A percentile compares a stretch with the other conserved stretches of the same genome.
Evolutionary conservation across 768 basidiomycete genomes (phyloP).

Genomic region (Coprinopsis marcescibilis): DNA sequence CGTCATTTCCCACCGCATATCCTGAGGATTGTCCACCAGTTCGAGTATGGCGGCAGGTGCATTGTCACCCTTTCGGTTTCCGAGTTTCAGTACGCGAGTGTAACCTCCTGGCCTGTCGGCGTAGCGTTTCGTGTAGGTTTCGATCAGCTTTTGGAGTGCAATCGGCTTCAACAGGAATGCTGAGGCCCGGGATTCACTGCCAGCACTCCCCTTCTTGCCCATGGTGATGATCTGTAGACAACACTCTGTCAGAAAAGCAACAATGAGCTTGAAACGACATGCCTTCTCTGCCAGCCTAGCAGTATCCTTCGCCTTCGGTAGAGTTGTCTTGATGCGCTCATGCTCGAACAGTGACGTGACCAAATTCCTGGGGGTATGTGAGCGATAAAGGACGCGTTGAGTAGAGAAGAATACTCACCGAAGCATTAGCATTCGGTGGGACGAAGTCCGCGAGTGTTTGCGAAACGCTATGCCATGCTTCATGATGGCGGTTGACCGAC

Average conservation of each 20-base stretch:
- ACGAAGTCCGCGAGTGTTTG: conserved; percentile 86
- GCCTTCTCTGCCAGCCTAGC: conserved; percentile 93
- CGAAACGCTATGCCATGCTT: conserved; percentile 93
- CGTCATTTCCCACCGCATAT: conserved; percentile 84
- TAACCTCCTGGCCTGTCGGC: conserved; percentile 83
- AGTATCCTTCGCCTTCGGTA: conserved; percentile 91
- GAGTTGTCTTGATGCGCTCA: conserved; percentile 92
- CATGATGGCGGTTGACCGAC: conserved; percentile 40
- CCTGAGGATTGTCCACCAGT: conserved; percentile 90
- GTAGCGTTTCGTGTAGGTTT: conserved; percentile 76
- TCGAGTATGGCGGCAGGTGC: conserved; percentile 90
- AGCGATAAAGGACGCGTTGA: conserved; percentile 3
- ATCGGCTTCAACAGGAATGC: conserved; percentile 72
- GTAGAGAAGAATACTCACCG: conserved; percentile 45
- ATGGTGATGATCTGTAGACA: conserved; percentile 74
- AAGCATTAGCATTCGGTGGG: conserved; percentile 90
- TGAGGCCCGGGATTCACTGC: conserved; percentile 65
- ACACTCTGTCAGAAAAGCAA: conserved; percentile 4
- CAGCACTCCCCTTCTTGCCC: conserved; percentile 77
- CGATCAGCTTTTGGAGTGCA: conserved; percentile 80
- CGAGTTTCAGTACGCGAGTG: conserved; percentile 89
- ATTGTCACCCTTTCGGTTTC: conserved; percentile 87
- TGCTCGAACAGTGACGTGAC: conserved; percentile 93
- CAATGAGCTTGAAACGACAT: conserved; percentile 23
- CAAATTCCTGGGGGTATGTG: conserved; percentile 59